Base-by-base conservation (phyloP, 1,284 basidiomycete genomes). In the Coniferiporia sulphurascens region DNA sequence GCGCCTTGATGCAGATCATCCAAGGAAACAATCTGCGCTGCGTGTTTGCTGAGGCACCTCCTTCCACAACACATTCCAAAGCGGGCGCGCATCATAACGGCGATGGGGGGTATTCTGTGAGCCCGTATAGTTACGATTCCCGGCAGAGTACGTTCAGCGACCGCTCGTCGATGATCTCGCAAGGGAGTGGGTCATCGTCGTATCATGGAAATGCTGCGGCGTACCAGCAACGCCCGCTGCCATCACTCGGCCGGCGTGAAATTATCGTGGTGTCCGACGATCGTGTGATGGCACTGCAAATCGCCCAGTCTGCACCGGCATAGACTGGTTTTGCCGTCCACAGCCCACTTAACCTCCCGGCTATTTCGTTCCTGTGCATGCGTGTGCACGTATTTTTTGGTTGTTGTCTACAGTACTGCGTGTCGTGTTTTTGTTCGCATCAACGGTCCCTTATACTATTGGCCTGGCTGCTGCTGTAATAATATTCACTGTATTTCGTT, bases 31-130 rank as follows among this genome's bases (percentile, higher is more conserved):
- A 93, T 71, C 79, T 97, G 36, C 87, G 91, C 12, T 84, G 95
- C 59, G 77, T 99, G 34, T 99, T 98, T 69, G 91, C 95, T 55
- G 96, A 99, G 72, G 91, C 92, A 6, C 94, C 95, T 0, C 88
- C 95, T 1, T 93, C 94, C n/a, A 80, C 86, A 38, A 81, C 80
- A 8, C 82, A 84, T 65, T 72, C 74, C 17, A 68, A 59, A n/a
- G 36, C 53, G 15, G 65, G 48, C 70, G 22, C 70, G 65, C 63
- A 69, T 60, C 21, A 55, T 50, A 58, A 70, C 66, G 35, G 71
- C 17, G 71, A 73, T 62, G 67, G 71, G 45, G 71, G 75, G 48
- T 72, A 74, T 56, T 65, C 66, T 34, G 38, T 21, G 4, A 35
- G 43, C 27, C 38, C 49, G 58, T 66, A 72, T 44, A 64, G 63